Evolutionary conservation across 78 protist genomes (phyloP).

Genomic region (Dictyostelium capitatum): DNA sequence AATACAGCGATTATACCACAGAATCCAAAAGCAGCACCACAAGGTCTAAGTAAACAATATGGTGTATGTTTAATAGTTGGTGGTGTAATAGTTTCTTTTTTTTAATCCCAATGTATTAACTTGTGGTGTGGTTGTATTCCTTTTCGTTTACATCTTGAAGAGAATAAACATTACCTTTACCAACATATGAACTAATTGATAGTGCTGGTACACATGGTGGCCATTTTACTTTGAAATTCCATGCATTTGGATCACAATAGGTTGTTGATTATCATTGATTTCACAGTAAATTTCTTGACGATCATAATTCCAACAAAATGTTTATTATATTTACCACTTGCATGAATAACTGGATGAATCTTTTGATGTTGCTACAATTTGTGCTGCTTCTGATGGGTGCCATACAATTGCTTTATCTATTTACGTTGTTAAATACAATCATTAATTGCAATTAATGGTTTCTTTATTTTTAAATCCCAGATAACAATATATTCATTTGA

Average conservation of each 20-base stretch:
- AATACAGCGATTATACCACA: conserved; percentile 92
- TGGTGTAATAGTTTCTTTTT: conserved; percentile 20
- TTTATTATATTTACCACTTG: conserved; percentile 92
- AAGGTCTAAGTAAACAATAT: conserved; percentile 87
- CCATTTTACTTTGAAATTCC: conserved; percentile 96
- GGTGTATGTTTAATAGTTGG: conserved; percentile 69
- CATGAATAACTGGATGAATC: conserved; percentile 92
- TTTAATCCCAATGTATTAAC: conserved; percentile 50
- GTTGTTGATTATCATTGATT: conserved; percentile 32
- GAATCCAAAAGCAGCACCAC: conserved; percentile 93
- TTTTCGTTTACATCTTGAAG: conserved; percentile 57
- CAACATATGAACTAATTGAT: conserved; percentile 88
- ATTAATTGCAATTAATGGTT: conserved; percentile 80
- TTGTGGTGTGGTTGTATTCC: not conserved
- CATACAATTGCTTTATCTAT: conserved; percentile 89
- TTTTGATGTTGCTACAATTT: conserved; percentile 91
- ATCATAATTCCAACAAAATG: conserved; percentile 94
- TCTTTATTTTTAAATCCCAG: conserved; percentile 91
- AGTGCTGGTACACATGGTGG: conserved; percentile 89
- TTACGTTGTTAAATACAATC: conserved; percentile 51
- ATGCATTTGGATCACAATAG: conserved; percentile 89
- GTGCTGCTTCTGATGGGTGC: conserved; percentile 94
- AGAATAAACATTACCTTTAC: conserved; percentile 73
- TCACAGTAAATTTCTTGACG: conserved; percentile 88
- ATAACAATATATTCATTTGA: conserved; percentile 87